A percentile compares a stretch with the other conserved stretches of the same genome.
These are phyloP conservation scores for Adansonia digitata DNA, from an alignment of 345 rosid genomes.

Conservation along the genomic window DNA sequence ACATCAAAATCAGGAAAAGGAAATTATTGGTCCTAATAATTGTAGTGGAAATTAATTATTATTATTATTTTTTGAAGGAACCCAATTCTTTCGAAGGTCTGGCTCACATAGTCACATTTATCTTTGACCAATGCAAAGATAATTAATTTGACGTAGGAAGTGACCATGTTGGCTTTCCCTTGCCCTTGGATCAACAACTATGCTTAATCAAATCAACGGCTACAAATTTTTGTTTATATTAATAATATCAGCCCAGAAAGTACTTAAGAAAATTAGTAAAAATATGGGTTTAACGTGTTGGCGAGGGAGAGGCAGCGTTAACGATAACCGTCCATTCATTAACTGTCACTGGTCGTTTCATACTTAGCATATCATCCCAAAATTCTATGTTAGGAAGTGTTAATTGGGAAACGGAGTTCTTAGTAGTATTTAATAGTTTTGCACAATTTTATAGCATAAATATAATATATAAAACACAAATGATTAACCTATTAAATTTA, in stretches of 20 bases:
- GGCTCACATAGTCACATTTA: no score
- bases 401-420: slow-evolving; percentile 5
- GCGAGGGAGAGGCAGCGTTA: background rate
- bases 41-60: background rate
- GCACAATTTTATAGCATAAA: no score
- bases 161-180: slow-evolving; percentile 12
- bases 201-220: background rate
- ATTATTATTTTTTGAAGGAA: background rate
- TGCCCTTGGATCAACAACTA: slow-evolving; percentile 2
- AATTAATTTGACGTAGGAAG: slow-evolving; percentile 17
- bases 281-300: background rate
- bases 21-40: slow-evolving; percentile 24
- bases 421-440: no score
- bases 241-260: no score
- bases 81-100: no score
- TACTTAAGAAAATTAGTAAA: background rate
- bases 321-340: slow-evolving; percentile 6
- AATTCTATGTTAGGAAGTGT: background rate
- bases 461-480: no score
- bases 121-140: no score
- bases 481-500: no score
- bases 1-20: slow-evolving; percentile 46
- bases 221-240: background rate
- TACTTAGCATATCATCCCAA: background rate
- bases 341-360: slow-evolving; percentile 14